Evolutionary conservation across 2,329 filamentous ascomycete species (phyloP).

Genomic region (Botrytis fragariae): DNA sequence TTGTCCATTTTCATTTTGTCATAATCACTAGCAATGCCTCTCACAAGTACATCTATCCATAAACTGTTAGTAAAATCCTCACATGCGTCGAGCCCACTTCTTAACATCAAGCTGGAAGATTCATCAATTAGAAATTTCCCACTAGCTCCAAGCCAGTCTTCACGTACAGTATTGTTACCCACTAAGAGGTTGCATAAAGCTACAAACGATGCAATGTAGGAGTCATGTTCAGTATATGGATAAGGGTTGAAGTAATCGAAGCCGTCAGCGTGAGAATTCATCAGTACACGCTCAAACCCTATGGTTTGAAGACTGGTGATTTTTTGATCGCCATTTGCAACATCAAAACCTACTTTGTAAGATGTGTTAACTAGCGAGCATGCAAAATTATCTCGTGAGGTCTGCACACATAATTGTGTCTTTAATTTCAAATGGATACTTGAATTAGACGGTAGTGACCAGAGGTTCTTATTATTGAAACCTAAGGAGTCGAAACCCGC

Average conservation of each 20-base stretch:
- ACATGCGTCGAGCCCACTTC: neutral
- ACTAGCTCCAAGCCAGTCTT: neutral
- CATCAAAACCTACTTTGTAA: neutral
- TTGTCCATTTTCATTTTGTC: too few relatives aligned
- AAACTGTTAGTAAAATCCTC: neutral
- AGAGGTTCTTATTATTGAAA: neutral
- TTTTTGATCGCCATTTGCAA: neutral
- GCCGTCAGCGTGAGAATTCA: neutral
- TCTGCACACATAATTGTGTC: neutral
- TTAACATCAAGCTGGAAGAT: neutral
- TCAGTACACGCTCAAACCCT: neutral
- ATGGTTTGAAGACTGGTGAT: too few relatives aligned
- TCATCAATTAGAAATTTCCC: neutral
- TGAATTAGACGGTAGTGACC: neutral
- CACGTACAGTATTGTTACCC: too few relatives aligned
- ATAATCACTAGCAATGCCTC: neutral
- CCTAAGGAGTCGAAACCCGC: too few relatives aligned
- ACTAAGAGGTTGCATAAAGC: neutral
- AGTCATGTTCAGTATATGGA: neutral
- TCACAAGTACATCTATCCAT: neutral
- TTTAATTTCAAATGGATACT: too few relatives aligned
- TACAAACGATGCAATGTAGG: neutral
- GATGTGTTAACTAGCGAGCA: too few relatives aligned
- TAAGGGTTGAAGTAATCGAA: neutral
- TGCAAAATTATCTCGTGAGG: too few relatives aligned